Percentiles rank a stretch among this genome's conserved stretches.
Evolutionary conservation across 169 alveolate species (phyloP).

Genomic region (Pseudocohnilembus persalinus): DNA sequence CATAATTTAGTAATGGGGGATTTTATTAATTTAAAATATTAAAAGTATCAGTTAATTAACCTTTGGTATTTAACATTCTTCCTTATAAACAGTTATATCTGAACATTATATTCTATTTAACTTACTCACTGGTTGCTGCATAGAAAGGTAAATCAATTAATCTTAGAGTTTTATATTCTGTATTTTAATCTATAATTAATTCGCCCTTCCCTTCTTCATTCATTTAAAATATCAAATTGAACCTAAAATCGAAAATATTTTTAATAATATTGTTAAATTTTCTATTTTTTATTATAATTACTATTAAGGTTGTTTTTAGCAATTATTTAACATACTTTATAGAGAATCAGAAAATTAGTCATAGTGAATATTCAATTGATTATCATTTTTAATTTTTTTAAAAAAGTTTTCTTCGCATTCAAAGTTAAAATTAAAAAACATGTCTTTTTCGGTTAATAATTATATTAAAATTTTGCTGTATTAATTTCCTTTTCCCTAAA

Average conservation of each 20-base stretch:
- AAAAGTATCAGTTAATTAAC: background rate
- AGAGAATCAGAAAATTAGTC: background rate
- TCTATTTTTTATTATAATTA: too few relatives aligned
- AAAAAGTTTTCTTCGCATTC: background rate
- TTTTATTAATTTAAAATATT: too few relatives aligned
- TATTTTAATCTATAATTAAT: background rate
- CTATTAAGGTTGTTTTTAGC: background rate
- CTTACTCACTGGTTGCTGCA: background rate
- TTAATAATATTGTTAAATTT: too few relatives aligned
- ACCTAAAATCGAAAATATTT: background rate
- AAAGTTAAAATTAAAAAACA: too few relatives aligned
- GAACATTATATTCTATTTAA: too few relatives aligned
- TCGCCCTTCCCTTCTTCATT: background rate
- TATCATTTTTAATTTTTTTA: background rate
- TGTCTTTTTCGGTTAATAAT: background rate
- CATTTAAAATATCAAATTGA: background rate
- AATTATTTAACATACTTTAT: background rate
- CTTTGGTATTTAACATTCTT: background rate
- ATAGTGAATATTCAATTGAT: background rate
- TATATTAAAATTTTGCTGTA: too few relatives aligned
- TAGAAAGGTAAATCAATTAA: too few relatives aligned
- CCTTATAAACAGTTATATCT: background rate
- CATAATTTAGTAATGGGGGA: background rate
- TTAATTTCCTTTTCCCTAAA: background rate
- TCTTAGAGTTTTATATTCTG: background rate